Percentiles rank a stretch among this genome's conserved stretches.
Evolutionary conservation across 176 grass and related monocot genomes (phyloP).

Genomic region (Cymbopogon citratus): DNA sequence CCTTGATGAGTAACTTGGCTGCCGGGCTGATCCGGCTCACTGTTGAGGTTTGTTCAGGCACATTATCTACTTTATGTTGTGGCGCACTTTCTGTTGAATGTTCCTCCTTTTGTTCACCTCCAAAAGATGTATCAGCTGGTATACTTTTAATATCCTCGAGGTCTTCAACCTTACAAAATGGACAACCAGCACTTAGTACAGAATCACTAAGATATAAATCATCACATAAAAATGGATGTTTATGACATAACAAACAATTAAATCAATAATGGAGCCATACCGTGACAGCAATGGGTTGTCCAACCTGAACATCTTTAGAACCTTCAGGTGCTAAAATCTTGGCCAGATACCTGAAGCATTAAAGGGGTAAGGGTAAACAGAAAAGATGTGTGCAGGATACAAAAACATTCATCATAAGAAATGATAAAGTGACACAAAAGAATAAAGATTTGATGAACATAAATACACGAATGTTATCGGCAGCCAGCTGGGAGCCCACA

Average conservation of each 20-base stretch:
- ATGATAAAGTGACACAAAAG: slow-evolving; percentile 4
- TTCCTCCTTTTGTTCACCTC: slow-evolving; percentile 52
- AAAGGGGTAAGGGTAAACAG: slow-evolving; percentile 7
- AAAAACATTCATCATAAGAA: slow-evolving; percentile 19
- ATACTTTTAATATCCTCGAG: slow-evolving; percentile 69
- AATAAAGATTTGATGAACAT: slow-evolving; percentile 8
- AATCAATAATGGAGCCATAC: slow-evolving; percentile 50
- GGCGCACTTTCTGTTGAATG: slow-evolving; percentile 33
- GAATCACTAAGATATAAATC: not conserved
- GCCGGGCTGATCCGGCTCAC: slow-evolving; percentile 76
- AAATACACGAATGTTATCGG: not conserved
- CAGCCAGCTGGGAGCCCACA: not conserved
- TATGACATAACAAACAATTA: not conserved
- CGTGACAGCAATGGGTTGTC: slow-evolving; percentile 84
- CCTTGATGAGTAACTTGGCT: slow-evolving; percentile 86
- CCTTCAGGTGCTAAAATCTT: slow-evolving; percentile 98
- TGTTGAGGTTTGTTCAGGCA: slow-evolving; percentile 31
- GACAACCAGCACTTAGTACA: slow-evolving; percentile 2
- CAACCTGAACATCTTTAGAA: slow-evolving; percentile 89
- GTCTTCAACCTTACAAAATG: slow-evolving; percentile 76
- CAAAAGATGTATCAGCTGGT: slow-evolving; percentile 57
- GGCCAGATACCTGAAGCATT: slow-evolving; percentile 71
- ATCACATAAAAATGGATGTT: not conserved
- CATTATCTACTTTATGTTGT: slow-evolving; percentile 35
- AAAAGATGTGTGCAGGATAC: not conserved